Base-by-base conservation (phyloP, 805 yeast species). In the Wickerhamomyces bovis region DNA sequence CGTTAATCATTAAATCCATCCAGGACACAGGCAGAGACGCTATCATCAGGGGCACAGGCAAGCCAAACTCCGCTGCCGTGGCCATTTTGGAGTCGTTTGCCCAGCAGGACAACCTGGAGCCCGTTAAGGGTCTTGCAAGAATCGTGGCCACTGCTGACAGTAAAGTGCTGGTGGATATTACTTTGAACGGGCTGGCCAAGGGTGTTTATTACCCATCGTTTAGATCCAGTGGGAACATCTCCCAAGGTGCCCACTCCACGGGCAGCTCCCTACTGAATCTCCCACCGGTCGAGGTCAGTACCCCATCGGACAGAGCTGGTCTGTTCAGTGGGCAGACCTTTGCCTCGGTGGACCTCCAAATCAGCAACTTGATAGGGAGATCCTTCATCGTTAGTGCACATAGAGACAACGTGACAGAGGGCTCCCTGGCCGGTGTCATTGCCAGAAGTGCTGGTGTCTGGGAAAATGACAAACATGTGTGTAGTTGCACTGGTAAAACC, bases 371-470 rank as follows among this genome's bases (percentile, higher is more conserved):
- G 41, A 84, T 88, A 52, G 96, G 96, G 19, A 72, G 95, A 30
- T 64, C 74, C 21, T 65, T 76, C 43, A 69, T 71, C 8, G 59
- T 73, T 9, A 57, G 65, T 13, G 42, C 53, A 1, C 47, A 50
- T 22, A 53, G 54, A 7, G 56, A 56, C 13, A 48, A 42, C 0
- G 55, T 53, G 8, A 46, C 52, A 42, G 55, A 66, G 25, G 73
- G 68, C 35, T 61, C 72, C 15, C 66, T 86, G 10, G 83, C 82
- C 43, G 98, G 99, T 26, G 96, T 92, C 21, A 80, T 94, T 61
- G 98, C 98, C 1, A 77, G 98, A 59, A 85, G 95, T 57, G 98
- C 99, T 1, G 99, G 99, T 15, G 86, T 81, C 22, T 94, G 98
- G 97, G 96, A 92, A 62, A 94, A 94, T 66, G 87, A 85, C 55